Percentiles rank a stretch among this genome's conserved stretches.
These are phyloP conservation scores for Globisporangium ultimum DNA, from an alignment of 352 stramenopile genomes.

Conservation along the genomic window DNA sequence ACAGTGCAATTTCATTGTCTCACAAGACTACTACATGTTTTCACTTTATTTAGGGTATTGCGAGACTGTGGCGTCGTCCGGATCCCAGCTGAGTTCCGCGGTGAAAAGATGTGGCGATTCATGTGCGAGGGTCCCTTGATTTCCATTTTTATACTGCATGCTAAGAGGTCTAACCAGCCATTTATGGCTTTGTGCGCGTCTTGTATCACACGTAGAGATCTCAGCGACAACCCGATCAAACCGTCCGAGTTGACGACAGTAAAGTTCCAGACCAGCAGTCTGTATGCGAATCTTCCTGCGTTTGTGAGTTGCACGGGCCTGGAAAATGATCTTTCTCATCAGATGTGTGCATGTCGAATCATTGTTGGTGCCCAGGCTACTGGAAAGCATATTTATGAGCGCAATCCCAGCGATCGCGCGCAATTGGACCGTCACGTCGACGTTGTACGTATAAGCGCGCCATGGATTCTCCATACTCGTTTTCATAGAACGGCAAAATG, in stretches of 20 bases:
- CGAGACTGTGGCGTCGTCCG: constrained; percentile 7
- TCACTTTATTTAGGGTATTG: constrained; percentile 2
- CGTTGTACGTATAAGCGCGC: constrained; percentile 4
- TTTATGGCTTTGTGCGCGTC: neutral
- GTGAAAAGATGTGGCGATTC: constrained; percentile 14
- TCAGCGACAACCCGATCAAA: constrained; percentile 16
- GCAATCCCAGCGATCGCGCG: constrained; percentile 7
- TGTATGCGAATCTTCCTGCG: constrained; percentile 3
- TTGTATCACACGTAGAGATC: constrained; percentile 1
- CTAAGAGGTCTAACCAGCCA: too few species aligned
- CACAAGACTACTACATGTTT: too few species aligned
- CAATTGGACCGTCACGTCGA: constrained; percentile 14
- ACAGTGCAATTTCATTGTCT: too few species aligned
- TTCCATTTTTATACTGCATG: neutral
- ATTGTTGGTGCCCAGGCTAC: constrained; percentile 1
- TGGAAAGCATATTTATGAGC: constrained; percentile 10
- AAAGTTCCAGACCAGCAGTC: constrained; percentile 9
- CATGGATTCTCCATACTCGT: neutral
- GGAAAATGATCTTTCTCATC: too few species aligned
- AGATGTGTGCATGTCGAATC: too few species aligned
- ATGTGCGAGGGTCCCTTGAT: constrained; percentile 2
- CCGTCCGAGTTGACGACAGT: constrained; percentile 11
- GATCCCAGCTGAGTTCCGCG: constrained; percentile 16
- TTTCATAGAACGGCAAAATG: too few species aligned
- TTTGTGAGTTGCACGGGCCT: too few species aligned